Percentiles rank a stretch among this genome's conserved stretches.
These are phyloP conservation scores for Poterioochromonas sp. DNA, from an alignment of 352 stramenopile species.

Conservation along the genomic window DNA sequence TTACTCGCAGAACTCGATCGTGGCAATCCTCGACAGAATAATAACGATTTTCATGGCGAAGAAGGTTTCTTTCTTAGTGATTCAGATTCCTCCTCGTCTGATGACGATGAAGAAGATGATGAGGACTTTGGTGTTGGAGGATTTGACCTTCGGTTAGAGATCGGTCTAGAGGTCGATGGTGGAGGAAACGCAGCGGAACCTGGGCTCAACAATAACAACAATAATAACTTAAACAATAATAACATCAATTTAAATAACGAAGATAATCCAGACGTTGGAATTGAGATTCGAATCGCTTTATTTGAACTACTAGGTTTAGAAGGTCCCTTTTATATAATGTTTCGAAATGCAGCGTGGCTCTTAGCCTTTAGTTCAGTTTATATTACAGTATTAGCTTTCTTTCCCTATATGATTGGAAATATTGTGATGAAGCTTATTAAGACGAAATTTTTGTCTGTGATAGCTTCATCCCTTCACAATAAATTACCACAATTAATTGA, in stretches of 20 bases:
- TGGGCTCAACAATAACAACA: background rate
- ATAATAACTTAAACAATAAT: background rate
- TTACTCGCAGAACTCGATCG: too few relatives aligned
- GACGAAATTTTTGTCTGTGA: background rate
- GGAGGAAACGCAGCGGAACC: background rate
- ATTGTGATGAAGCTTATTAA: background rate
- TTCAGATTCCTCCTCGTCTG: too few relatives aligned
- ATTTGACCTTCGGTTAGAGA: background rate
- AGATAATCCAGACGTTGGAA: background rate
- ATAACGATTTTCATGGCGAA: too few relatives aligned
- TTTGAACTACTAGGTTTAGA: slow-evolving; percentile 10
- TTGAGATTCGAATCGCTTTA: background rate
- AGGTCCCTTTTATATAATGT: background rate
- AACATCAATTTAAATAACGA: slow-evolving; percentile 2
- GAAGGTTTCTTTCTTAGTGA: too few relatives aligned
- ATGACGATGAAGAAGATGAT: slow-evolving; percentile 22
- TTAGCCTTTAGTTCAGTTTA: background rate
- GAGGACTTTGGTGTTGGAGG: background rate
- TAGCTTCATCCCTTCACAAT: too few relatives aligned
- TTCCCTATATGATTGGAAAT: slow-evolving; percentile 1
- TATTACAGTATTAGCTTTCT: background rate
- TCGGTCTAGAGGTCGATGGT: background rate
- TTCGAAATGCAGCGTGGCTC: slow-evolving; percentile 12
- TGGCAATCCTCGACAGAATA: too few relatives aligned
- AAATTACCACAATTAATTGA: too few relatives aligned